Conservation (phyloP, 345 rosid species). For the Syzygium grande region DNA sequence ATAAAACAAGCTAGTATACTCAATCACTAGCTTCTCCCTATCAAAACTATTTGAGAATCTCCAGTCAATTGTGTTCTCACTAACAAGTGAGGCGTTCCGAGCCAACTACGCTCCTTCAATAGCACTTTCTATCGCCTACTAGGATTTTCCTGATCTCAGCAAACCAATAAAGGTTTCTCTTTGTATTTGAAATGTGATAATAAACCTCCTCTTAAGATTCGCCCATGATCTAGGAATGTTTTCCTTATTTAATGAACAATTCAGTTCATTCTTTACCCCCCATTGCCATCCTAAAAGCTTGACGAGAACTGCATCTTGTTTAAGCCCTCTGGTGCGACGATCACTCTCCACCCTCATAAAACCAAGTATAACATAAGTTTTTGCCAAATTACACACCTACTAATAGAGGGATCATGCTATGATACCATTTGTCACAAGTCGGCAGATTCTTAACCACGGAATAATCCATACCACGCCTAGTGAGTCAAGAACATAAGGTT, state of each 20-base stretch:
- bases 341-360: neutral
- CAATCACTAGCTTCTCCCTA: neutral
- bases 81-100: neutral
- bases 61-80: neutral
- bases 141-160: neutral
- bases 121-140: neutral
- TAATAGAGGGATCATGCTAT: neutral
- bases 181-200: neutral
- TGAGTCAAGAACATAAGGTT: too few species aligned
- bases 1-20: neutral
- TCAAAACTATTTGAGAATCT: neutral
- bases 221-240: neutral
- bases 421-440: neutral
- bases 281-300: neutral
- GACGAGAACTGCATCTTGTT: neutral
- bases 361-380: neutral
- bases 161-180: neutral
- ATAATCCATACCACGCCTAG: accelerated
- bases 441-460: neutral
- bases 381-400: neutral
- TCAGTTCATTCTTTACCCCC: neutral
- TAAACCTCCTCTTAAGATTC: neutral
- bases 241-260: neutral
- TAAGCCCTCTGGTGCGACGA: neutral
- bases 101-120: neutral